A percentile compares a stretch with the other conserved stretches of the same genome.
Conservation (phyloP, 768 basidiomycete genomes). For the Amanita molliuscula region DNA sequence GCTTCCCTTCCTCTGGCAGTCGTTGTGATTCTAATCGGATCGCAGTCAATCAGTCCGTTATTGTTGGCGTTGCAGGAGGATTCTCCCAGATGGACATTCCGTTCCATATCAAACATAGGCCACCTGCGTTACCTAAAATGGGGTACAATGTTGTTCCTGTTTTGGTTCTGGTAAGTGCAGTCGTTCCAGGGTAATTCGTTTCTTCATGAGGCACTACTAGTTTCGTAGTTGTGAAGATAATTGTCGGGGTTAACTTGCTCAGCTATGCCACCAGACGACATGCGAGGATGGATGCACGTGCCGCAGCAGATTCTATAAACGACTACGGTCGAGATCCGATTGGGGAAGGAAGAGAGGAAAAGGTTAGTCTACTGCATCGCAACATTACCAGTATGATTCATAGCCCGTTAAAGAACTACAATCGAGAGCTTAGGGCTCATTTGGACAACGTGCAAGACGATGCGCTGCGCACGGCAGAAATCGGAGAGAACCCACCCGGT, state of each 20-base stretch:
- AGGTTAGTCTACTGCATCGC: conserved; percentile 29
- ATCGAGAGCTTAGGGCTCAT: conserved; percentile 66
- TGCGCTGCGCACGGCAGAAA: conserved; percentile 54
- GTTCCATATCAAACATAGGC: conserved; percentile 35
- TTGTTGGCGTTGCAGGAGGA: conserved; percentile 28
- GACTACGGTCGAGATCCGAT: conserved; percentile 87
- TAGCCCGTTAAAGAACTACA: conserved; percentile 48
- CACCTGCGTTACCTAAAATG: conserved; percentile 50
- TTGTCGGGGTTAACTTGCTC: conserved; percentile 83
- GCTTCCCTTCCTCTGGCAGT: conserved; percentile 87
- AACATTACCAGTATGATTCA: neutral
- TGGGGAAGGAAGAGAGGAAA: conserved; percentile 83
- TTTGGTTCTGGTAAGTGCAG: conserved; percentile 77
- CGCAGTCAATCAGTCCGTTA: conserved; percentile 57
- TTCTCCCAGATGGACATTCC: conserved; percentile 25
- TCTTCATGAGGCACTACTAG: conserved; percentile 23
- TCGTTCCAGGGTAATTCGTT: conserved; percentile 5
- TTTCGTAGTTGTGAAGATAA: conserved; percentile 79
- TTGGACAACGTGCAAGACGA: conserved; percentile 66
- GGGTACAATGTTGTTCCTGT: conserved; percentile 50
- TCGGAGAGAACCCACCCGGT: conserved; percentile 49
- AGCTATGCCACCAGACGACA: conserved; percentile 72
- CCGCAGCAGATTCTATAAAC: conserved; percentile 67
- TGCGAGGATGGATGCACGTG: conserved; percentile 70
- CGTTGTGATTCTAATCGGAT: conserved; percentile 65